Evolutionary conservation across 2,329 filamentous ascomycete species (phyloP), one percentile per base, ranked within the genome.

Genomic region (Diplodia sapinea): DNA sequence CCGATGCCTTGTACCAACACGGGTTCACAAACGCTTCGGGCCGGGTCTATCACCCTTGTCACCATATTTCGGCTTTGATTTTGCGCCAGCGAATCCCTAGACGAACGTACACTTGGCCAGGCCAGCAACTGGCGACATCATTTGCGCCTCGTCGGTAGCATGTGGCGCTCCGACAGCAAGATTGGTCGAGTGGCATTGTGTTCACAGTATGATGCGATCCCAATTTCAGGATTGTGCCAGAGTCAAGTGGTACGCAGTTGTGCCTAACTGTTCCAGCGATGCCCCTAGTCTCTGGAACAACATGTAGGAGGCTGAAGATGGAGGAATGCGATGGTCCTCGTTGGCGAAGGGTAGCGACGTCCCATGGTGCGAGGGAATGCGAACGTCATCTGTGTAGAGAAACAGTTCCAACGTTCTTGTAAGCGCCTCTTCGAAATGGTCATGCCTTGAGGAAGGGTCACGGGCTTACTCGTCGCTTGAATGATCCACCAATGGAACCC

Each of bases 401-500:
- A 13, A 12, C 12, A 26, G 26, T 26, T 6, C 11, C 11, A 20
- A 17, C 12, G 9, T 51, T 38, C n/a, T 29, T 29, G 59, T 51
- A 63, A 63, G 59, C n/a, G 11, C 43, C 13, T 49, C 26, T 63
- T 43, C 51, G 12, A 29, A 51, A 38, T 36, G n/a, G 6, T 23
- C 29, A 9, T 51, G 47, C 29, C 49, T 49, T 38, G 26, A 29
- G 12, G 23, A 26, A 51, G 26, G 26, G 31, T 52, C 47, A 38
- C 36, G 29, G 15, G 59, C 59, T 63, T 63, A 63, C 47, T 38
- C 29, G 20, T 23, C 43, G 29, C n/a, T 26, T 49, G 11, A 36
- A 31, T 20, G 17, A 36, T 51, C 47, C 29, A 38, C 31, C n/a
- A 63, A 38, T 43, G n/a, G 29, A n/a, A 4, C 26, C 26, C 26